Base-by-base conservation (phyloP, 805 yeast species). In the Ogataea glucozyma region DNA sequence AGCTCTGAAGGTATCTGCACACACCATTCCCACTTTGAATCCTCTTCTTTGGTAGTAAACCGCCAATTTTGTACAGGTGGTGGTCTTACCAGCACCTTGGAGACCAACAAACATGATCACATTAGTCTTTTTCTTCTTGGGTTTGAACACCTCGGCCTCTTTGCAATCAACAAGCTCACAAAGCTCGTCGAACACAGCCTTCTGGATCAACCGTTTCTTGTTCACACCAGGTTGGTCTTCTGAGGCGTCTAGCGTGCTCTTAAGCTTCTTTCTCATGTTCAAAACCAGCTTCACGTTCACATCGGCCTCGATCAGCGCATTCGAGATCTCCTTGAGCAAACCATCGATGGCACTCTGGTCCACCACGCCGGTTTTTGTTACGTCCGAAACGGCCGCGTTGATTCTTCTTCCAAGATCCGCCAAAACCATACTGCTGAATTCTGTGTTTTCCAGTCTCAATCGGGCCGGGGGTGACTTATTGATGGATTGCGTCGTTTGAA, bases 1-100 rank as follows among this genome's bases (percentile, higher is more conserved):
- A 26, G 99, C 99, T 75, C 99, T 83, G 75, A 91, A 93, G 22
- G 99, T 93, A 72, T 93, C 99, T 2, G 99, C 99, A 78, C 99
- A 93, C 19, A 93, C 98, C 61, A 93, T 72, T 40, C 98, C 98
- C 35, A 88, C 96, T 62, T 89, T 90, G 67, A 83, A 88, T 2
- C 97, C 97, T 59, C 97, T 75, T 60, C 90, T 79, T 59, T 89
- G 91, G 63, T 93, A 93, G 62, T 87, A 90, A 2, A 88, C 95
- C 0, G 99, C 99, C 56, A 91, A 72, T 57, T 93, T 93, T 1
- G 99, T 93, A 79, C 97, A 90, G 2, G 97, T 83, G 0, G 99
- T 93, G 23, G 99, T 93, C 64, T 93, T 93, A 76, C 99, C 99
- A 10, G 98, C 93, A 71, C 99, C 99, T 66, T 93, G 99, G 47